These are phyloP conservation scores for Melampsora larici-populina DNA, from an alignment of 1,284 basidiomycete species.

Conservation along the genomic window DNA sequence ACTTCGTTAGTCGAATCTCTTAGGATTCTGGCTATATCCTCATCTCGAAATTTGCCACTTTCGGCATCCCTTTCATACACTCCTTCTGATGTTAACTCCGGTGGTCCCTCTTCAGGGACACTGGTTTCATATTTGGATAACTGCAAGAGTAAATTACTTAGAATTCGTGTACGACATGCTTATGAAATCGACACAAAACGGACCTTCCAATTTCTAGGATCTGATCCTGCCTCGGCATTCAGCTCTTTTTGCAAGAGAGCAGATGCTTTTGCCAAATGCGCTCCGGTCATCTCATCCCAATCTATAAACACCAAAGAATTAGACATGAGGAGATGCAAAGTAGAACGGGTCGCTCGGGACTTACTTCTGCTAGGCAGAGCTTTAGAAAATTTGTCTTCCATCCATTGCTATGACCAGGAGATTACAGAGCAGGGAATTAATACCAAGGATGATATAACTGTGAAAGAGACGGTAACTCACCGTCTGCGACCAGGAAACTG, in stretches of 20 bases:
- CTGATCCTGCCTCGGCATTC: constrained; percentile 18
- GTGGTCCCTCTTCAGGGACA: no score
- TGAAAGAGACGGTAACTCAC: background rate
- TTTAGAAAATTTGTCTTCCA: constrained; percentile 37
- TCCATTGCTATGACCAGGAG: background rate
- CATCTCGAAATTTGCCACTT: constrained; percentile 30
- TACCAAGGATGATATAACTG: background rate
- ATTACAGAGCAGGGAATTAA: background rate
- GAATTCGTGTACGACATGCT: background rate
- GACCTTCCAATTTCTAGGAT: constrained; percentile 34
- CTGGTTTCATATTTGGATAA: no score
- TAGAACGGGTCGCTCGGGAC: background rate
- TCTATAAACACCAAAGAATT: background rate
- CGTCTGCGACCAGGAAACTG: constrained; percentile 19
- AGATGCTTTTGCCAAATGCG: constrained; percentile 18
- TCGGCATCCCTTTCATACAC: constrained; percentile 26
- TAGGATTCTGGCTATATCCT: constrained; percentile 33
- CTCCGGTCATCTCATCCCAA: constrained; percentile 30
- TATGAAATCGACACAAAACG: background rate
- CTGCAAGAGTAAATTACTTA: background rate
- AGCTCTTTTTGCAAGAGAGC: constrained; percentile 24
- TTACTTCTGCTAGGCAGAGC: constrained; percentile 37
- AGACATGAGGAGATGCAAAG: background rate
- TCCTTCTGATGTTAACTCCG: background rate
- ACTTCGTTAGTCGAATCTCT: constrained; percentile 35